Evolutionary conservation across 2,329 filamentous ascomycete genomes (phyloP), one percentile per base, ranked within the genome.

Genomic region (Parascedosporium putredinis): DNA sequence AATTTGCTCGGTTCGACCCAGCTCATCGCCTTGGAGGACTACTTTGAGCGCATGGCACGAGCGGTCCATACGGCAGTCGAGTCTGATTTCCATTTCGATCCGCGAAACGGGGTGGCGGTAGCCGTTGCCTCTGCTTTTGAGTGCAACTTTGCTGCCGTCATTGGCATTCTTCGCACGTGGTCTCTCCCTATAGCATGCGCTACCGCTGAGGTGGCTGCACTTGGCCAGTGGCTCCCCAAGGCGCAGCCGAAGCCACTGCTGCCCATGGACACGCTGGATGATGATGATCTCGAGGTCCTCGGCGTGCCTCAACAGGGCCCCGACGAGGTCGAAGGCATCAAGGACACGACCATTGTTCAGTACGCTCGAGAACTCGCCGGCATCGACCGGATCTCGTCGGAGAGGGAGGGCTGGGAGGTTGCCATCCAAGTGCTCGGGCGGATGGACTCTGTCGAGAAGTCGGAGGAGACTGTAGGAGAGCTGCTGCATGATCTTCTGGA

Each of bases 241-340:
- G 71, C 75, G 25, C 70, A 75, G 50, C 66, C 74, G 5, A 70
- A 73, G 25, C 74, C 71, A 54, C 65, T 81, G 44, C 69, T 78
- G 33, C 69, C 68, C 5, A 75, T 86, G 57, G 76, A 80, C 31
- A 83, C 81, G 22, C 50, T 55, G 38, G 88, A 90, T 59, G 79
- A 86, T 66, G 84, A 89, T 54, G 90, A 96, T 60, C 69, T 96
- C 42, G 86, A 93, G 68, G 78, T 96, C 8, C 71, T 97, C 10
- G 89, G 79, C 14, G 68, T 88, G 73, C 78, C 71, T 20, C 70
- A 73, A 45, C 72, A 69, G 5, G 78, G 76, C 2, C 73, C 79
- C 8, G 74, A 81, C 50, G 76, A 82, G 55, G 61, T 75, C 45
- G 75, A 80, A 53, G 73, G 88, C 6, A 81, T 83, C 54, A 89